Conservation (phyloP, 108 stramenopile species). For the Ochromonas danica region DNA sequence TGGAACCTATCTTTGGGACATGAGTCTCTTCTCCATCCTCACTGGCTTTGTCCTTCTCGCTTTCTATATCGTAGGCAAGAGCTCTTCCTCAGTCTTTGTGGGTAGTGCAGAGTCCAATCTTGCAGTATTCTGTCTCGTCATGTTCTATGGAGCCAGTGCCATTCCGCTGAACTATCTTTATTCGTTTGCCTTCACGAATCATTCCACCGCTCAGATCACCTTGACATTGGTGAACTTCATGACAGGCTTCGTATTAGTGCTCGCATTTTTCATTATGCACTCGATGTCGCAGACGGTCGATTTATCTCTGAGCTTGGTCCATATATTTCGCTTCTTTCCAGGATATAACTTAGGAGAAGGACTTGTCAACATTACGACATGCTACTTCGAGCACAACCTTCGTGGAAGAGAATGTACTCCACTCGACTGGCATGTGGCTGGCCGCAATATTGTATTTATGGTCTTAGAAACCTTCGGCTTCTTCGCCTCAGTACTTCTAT, state of each 20-base stretch:
- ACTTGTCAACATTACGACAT: slow-evolving; percentile 44
- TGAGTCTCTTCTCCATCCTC: slow-evolving; percentile 44
- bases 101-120: slow-evolving; percentile 36
- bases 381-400: slow-evolving; percentile 46
- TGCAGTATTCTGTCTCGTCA: slow-evolving; percentile 34
- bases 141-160: slow-evolving; percentile 43
- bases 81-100: slow-evolving; percentile 50
- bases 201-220: slow-evolving; percentile 60
- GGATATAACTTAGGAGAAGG: slow-evolving; percentile 64
- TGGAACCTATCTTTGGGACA: slow-evolving; percentile 46
- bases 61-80: slow-evolving; percentile 4
- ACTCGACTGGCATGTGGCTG: slow-evolving; percentile 47
- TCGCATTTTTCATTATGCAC: slow-evolving; percentile 54
- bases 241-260: slow-evolving; percentile 62
- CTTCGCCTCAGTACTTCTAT: slow-evolving; percentile 39
- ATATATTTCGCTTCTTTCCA: slow-evolving; percentile 60
- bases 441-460: slow-evolving; percentile 36
- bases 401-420: no score
- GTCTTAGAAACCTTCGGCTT: slow-evolving; percentile 38
- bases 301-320: slow-evolving; percentile 42
- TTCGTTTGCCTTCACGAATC: slow-evolving; percentile 55
- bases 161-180: slow-evolving; percentile 62
- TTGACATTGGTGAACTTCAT: slow-evolving; percentile 58
- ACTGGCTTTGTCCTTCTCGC: slow-evolving; percentile 43
- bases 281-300: slow-evolving; percentile 34